Conservation (phyloP, 2,329 filamentous ascomycete species). For the Rutstroemia sp. region DNA sequence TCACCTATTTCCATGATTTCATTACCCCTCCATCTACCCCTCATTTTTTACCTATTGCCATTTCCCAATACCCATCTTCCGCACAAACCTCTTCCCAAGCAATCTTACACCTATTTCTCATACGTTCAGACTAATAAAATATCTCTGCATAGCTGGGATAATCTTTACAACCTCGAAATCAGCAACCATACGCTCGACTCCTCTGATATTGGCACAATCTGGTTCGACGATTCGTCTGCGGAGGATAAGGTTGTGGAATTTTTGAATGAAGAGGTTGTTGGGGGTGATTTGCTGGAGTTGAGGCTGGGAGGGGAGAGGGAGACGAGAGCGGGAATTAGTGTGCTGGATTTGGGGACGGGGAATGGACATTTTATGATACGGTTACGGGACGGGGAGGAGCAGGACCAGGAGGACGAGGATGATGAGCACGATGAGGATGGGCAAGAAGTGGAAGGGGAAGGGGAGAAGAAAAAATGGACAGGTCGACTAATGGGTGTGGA, state of each 20-base stretch:
- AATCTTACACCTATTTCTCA: neutral
- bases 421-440: slow-evolving; percentile 50
- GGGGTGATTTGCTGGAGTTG: slow-evolving; percentile 13
- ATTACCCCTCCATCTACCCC: slow-evolving; percentile 6
- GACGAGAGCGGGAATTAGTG: slow-evolving; percentile 37
- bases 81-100: neutral
- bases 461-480: slow-evolving; percentile 38
- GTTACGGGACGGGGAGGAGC: slow-evolving; percentile 48
- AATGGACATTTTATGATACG: slow-evolving; percentile 88
- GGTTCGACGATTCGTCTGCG: slow-evolving; percentile 92
- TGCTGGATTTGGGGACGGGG: slow-evolving; percentile 87
- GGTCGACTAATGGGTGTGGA: slow-evolving; percentile 80
- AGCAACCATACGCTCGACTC: slow-evolving; percentile 65
- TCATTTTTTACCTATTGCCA: neutral
- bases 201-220: slow-evolving; percentile 78
- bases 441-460: slow-evolving; percentile 32
- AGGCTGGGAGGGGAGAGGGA: slow-evolving; percentile 9
- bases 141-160: slow-evolving; percentile 58
- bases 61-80: neutral
- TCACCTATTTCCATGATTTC: slow-evolving; percentile 15
- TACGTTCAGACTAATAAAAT: neutral
- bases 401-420: slow-evolving; percentile 10
- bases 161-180: slow-evolving; percentile 64
- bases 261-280: slow-evolving; percentile 32
- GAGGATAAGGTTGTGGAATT: slow-evolving; percentile 70